These are phyloP conservation scores for Thuidium tamariscinum DNA, from an alignment of 225 moss, liverwort and hornwort species.

Conservation along the genomic window DNA sequence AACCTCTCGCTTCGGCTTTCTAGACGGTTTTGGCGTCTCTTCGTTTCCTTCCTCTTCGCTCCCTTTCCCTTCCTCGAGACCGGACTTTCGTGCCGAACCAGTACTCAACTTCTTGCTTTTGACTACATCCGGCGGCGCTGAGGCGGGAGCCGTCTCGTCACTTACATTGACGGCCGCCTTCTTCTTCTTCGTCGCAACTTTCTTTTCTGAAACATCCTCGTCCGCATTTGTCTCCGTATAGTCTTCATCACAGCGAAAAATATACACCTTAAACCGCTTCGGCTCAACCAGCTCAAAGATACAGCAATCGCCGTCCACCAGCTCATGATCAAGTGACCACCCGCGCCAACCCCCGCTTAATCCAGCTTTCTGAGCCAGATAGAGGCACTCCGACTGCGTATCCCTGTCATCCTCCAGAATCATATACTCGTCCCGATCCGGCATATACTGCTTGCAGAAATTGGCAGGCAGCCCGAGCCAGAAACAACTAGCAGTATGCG, in stretches of 20 bases:
- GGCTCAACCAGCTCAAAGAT: not conserved
- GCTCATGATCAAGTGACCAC: not conserved
- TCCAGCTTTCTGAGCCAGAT: not conserved
- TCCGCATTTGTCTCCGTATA: not conserved
- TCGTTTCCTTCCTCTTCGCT: not conserved
- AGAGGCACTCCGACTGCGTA: not conserved
- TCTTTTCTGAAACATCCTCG: not conserved
- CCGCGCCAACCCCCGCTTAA: not conserved
- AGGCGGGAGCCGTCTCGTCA: not conserved
- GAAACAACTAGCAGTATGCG: not conserved
- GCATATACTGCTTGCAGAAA: not conserved
- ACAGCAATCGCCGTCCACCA: not conserved
- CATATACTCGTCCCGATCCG: not conserved
- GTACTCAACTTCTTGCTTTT: conserved; percentile 7
- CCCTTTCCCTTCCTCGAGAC: not conserved
- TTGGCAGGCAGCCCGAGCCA: not conserved
- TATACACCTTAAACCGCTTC: not conserved
- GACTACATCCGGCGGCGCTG: not conserved
- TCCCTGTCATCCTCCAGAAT: not conserved
- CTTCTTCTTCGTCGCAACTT: not conserved
- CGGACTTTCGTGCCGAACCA: not conserved
- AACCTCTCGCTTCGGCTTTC: not conserved
- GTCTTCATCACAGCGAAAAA: conserved; percentile 4
- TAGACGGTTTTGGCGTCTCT: not conserved
- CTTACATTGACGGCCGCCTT: not conserved